Percentiles rank a stretch among this genome's conserved stretches.
Conservation (phyloP, 768 basidiomycete species). For the Xerocomellus chrysenteron region DNA sequence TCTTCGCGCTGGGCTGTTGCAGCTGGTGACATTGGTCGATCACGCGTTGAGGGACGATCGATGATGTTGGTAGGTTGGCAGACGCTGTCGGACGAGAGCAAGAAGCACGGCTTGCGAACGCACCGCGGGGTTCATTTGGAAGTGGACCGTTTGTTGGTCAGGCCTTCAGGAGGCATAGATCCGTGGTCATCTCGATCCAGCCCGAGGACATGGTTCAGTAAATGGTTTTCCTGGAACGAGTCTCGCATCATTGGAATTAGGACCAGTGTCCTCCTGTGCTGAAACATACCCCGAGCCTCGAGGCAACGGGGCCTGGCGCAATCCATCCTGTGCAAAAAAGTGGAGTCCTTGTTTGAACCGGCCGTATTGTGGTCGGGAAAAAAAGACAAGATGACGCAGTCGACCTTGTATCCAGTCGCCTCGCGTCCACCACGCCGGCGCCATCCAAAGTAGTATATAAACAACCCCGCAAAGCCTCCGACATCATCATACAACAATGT, state of each 20-base stretch:
- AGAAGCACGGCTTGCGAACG: not conserved
- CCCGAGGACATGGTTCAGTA: not conserved
- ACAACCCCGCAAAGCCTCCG: not conserved
- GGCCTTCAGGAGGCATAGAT: not conserved
- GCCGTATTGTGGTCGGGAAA: not conserved
- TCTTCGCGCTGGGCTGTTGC: not conserved
- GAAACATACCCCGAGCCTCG: not conserved
- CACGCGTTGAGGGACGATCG: constrained; percentile 9
- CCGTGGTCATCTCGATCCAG: constrained; percentile 19
- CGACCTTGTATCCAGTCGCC: not conserved
- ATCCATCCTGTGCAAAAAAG: constrained; percentile 14
- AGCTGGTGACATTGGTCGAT: constrained; percentile 13
- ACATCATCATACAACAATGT: constrained; percentile 16
- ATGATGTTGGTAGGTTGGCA: constrained; percentile 1
- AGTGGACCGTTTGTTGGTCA: constrained; percentile 11
- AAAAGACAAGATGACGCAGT: not conserved
- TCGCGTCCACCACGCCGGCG: constrained; percentile 9
- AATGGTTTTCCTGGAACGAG: constrained; percentile 4
- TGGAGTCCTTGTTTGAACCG: not conserved
- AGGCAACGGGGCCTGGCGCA: not conserved
- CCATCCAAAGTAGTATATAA: not conserved
- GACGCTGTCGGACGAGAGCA: constrained; percentile 13
- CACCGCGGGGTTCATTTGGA: constrained; percentile 23
- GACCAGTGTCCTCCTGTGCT: not conserved
- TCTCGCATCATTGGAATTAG: not conserved